Conservation (phyloP, 2,329 filamentous ascomycete species). For the Epichloe gansuensis region DNA sequence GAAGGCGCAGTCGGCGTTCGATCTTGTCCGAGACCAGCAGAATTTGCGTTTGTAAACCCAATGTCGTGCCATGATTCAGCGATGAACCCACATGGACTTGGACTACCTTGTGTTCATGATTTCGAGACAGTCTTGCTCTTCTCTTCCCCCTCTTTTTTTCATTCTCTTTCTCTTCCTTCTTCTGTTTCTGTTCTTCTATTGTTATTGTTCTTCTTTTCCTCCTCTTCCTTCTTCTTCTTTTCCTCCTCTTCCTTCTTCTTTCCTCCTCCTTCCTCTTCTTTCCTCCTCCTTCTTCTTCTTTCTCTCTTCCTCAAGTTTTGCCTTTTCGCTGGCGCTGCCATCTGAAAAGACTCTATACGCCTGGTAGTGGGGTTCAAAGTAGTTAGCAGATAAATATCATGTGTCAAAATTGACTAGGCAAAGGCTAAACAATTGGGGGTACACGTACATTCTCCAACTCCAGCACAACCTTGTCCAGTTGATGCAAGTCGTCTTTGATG, state of each 20-base stretch:
- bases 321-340: not conserved
- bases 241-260: not conserved
- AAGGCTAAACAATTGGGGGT: not conserved
- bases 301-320: not conserved
- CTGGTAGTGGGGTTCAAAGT: not conserved
- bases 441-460: constrained; percentile 2
- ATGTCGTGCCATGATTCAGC: no score
- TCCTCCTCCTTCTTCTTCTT: not conserved
- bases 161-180: not conserved
- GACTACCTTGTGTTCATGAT: not conserved
- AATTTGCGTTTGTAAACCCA: no score
- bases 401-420: not conserved
- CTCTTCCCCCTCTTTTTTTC: not conserved
- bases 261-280: not conserved
- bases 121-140: not conserved
- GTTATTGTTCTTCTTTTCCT: not conserved
- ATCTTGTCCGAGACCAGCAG: no score
- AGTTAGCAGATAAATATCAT: not conserved
- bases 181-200: not conserved
- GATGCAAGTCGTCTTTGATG: constrained; percentile 2
- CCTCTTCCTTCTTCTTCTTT: not conserved
- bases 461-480: not conserved
- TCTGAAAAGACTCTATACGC: not conserved
- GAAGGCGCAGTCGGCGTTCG: no score
- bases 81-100: not conserved